Evolutionary conservation across 805 yeast genomes (phyloP).

Genomic region (Wickerhamiella spandovensis): DNA sequence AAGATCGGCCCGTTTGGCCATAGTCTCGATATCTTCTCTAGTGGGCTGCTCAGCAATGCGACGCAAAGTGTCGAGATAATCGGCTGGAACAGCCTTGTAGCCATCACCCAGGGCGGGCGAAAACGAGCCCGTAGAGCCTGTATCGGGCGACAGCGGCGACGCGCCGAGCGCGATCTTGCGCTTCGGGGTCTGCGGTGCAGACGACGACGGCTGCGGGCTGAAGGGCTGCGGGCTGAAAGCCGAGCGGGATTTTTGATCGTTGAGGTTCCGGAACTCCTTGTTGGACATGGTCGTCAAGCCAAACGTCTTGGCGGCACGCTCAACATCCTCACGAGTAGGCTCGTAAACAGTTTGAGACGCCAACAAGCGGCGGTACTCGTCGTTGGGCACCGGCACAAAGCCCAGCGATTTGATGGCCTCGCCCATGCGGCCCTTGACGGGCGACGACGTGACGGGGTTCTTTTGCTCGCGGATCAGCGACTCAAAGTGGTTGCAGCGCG

Average conservation of each 20-base stretch:
- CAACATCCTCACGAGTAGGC: constrained; percentile 24
- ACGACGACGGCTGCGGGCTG: neutral
- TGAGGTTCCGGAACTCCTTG: constrained; percentile 30
- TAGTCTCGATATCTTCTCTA: constrained; percentile 16
- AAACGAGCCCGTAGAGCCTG: neutral
- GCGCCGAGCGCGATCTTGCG: neutral
- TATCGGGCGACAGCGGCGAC: neutral
- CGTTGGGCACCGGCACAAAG: constrained; percentile 24
- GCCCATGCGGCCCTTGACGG: constrained; percentile 16
- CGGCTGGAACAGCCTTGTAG: constrained; percentile 21
- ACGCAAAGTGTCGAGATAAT: constrained; percentile 21
- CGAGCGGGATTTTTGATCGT: constrained; percentile 5
- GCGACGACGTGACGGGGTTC: constrained; percentile 6
- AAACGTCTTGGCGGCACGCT: constrained; percentile 29
- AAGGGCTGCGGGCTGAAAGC: neutral
- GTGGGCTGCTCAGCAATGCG: constrained; percentile 23
- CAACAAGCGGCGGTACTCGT: constrained; percentile 24
- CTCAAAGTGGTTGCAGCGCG: constrained; percentile 22
- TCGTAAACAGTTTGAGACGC: constrained; percentile 21
- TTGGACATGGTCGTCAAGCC: constrained; percentile 32
- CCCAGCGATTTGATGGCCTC: constrained; percentile 24
- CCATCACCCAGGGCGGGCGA: constrained; percentile 5
- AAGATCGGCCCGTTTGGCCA: constrained; percentile 20
- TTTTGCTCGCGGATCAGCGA: constrained; percentile 16
- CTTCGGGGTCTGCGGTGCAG: neutral